Evolutionary conservation across 1,139 yeast genomes (phyloP).

Genomic region (Blastobotrys proliferans): DNA sequence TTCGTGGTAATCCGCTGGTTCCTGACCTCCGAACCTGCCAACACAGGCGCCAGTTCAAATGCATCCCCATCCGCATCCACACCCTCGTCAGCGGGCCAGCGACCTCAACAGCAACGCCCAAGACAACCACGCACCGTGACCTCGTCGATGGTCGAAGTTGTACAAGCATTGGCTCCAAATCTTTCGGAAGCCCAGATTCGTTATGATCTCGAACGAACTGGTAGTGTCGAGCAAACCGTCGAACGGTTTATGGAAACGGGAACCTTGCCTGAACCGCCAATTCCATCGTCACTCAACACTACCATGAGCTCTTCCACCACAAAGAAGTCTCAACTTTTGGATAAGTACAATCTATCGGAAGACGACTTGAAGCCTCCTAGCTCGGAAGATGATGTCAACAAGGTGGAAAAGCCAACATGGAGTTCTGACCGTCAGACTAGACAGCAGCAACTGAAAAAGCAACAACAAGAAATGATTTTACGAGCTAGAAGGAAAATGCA

Average conservation of each 20-base stretch:
- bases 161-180: constrained; percentile 76
- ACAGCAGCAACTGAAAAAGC: constrained; percentile 41
- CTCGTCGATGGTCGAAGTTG: constrained; percentile 78
- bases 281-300: constrained; percentile 9
- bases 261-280: constrained; percentile 54
- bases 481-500: constrained; percentile 46
- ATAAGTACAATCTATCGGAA: constrained; percentile 28
- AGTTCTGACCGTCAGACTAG: constrained; percentile 39
- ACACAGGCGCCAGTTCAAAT: not conserved
- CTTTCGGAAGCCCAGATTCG: constrained; percentile 65
- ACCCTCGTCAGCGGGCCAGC: constrained; percentile 1
- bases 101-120: constrained; percentile 7
- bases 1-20: constrained; percentile 60
- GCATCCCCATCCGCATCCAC: constrained; percentile 3
- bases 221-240: constrained; percentile 76
- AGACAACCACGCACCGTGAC: constrained; percentile 65
- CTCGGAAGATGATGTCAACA: constrained; percentile 13
- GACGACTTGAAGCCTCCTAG: constrained; percentile 12
- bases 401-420: constrained; percentile 34
- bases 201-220: constrained; percentile 53
- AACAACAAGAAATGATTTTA: constrained; percentile 48
- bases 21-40: constrained; percentile 45
- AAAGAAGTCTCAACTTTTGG: constrained; percentile 22
- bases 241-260: constrained; percentile 65
- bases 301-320: constrained; percentile 4